Base-by-base conservation (phyloP, 2,329 filamentous ascomycete species). In the Exophiala calicioides region DNA sequence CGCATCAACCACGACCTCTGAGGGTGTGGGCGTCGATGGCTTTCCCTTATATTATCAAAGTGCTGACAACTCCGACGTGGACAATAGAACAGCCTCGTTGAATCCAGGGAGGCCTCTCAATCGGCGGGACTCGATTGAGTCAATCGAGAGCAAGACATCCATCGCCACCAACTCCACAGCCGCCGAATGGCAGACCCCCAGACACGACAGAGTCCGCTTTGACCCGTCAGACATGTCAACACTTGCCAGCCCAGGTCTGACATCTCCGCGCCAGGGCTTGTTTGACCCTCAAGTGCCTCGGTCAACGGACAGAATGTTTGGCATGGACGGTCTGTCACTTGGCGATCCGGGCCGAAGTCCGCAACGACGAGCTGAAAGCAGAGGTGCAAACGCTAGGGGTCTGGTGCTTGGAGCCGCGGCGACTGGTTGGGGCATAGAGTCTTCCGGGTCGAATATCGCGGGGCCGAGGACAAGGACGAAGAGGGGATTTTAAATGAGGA, bases 41-140 rank as follows among this genome's bases (percentile, higher is more conserved):
- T n/a, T n/a, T n/a, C n/a, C n/a, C n/a, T n/a, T n/a, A n/a, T n/a
- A n/a, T n/a, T n/a, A n/a, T n/a, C n/a, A n/a, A n/a, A n/a, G n/a
- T n/a, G n/a, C n/a, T n/a, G n/a, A n/a, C n/a, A n/a, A n/a, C n/a
- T n/a, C n/a, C n/a, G n/a, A n/a, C n/a, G n/a, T n/a, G n/a, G n/a
- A n/a, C n/a, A n/a, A n/a, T n/a, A n/a, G n/a, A n/a, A n/a, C n/a
- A n/a, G n/a, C n/a, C n/a, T n/a, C n/a, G n/a, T n/a, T n/a, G n/a
- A n/a, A n/a, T n/a, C n/a, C n/a, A n/a, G n/a, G n/a, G n/a, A n/a
- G n/a, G n/a, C n/a, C n/a, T 4, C 29, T 35, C 16, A 31, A 20
- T n/a, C 47, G 43, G n/a, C 44, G 39, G 15, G 52, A 54, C 29
- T 54, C 52, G 6, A 32, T 39, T 18, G 52, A 54, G 20, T 54